Evolutionary conservation across 2,329 filamentous ascomycete species (phyloP), one percentile per base, ranked within the genome.

Genomic region (Hirsutella rhossiliensis): DNA sequence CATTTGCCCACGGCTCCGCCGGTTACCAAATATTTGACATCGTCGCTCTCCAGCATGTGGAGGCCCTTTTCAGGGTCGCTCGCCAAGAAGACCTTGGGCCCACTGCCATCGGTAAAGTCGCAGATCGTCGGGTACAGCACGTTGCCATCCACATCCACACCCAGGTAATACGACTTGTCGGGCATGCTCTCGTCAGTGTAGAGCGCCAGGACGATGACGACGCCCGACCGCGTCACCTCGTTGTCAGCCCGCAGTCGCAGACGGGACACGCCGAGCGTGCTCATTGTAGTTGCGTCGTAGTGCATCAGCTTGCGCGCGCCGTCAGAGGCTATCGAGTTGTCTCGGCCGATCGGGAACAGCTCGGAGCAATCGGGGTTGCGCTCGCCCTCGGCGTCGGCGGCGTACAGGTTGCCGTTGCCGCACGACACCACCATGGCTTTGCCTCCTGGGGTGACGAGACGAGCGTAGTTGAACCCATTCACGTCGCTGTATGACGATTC

Each of bases 381-480:
- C n/a, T 43, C 29, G 42, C 52, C 46, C n/a, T 51, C 50, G 36
- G 43, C 44, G 17, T 31, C 42, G 15, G 55, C 50, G 18, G 51
- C 53, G 45, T 62, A 62, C n/a, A 62, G n/a, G 48, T 62, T 62
- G 45, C 58, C 58, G 47, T 62, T 54, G 47, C 48, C 50, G 56
- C 60, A 64, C 3, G 56, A 53, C n/a, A 56, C 42, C 28, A 63
- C 36, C 43, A 54, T 53, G 45, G 46, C 49, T 12, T 45, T 48
- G 15, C 31, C 43, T 7, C 18, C 23, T 5, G 50, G 43, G 43
- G 54, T 52, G 18, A 56, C 41, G 6, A 59, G 48, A 0, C 52
- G 47, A 4, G 50, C 46, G 40, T 50, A 54, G 20, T 51, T 50
- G 39, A 50, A 53, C 36, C 48, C 49, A 41, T 48, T 31, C 18